Base-by-base conservation (phyloP, 768 basidiomycete species). In the Coprinopsis marcescibilis region DNA sequence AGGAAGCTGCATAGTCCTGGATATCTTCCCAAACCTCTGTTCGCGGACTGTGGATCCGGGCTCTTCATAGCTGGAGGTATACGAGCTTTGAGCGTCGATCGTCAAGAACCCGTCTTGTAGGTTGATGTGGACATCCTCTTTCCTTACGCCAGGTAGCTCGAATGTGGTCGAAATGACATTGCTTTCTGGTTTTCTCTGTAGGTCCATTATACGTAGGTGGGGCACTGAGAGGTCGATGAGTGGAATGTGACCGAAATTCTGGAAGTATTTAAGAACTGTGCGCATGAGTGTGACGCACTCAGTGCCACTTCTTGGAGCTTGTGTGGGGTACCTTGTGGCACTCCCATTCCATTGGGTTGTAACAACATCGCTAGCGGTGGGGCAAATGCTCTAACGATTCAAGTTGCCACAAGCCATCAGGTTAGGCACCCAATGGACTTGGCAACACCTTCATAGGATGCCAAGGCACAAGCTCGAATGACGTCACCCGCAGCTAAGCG, bases 131-230 rank as follows among this genome's bases (percentile, higher is more conserved):
- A 81, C 64, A 49, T 80, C 62, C 37, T 78, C 72, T 25, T 74
- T 71, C 46, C 63, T 62, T 30, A 81, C 23, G 15, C 80, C 80
- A 0, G 81, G 80, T 5, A 83, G 62, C 52, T 83, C 80, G 55
- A 82, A 78, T 5, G 67, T 60, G 33, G 79, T 79, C 0, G 74
- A 76, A 30, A 81, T 72, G 29, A 64, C 55, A 54, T 78, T 77
- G 19, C 58, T 61, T 17, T 73, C 66, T 0, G 54, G 37, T 48
- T 77, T 63, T 53, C 81, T 78, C 54, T 76, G 72, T 11, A 80
- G 60, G 51, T 80, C 76, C 71, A 81, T 73, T 52, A n/a, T n/a
- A n/a, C n/a, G n/a, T n/a, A n/a, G n/a, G n/a, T n/a, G n/a, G n/a
- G n/a, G n/a, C n/a, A n/a, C 79, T 80, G 51, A 42, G 5, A 40